These are phyloP conservation scores for Quercus parvula DNA, from an alignment of 306 rosid species.

Conservation along the genomic window DNA sequence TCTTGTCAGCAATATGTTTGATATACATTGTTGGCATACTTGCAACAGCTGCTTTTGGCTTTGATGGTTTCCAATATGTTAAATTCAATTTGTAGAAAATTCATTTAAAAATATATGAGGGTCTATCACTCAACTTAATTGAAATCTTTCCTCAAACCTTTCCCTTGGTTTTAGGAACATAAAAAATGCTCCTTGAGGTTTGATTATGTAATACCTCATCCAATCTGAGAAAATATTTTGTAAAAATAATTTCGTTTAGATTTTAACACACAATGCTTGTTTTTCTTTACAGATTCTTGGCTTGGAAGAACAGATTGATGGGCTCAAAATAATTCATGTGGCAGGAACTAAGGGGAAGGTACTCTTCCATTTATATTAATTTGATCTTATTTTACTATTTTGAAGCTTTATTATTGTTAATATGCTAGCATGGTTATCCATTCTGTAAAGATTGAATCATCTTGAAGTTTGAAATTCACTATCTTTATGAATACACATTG, in stretches of 20 bases:
- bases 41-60: neutral
- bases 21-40: neutral
- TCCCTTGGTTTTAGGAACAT: slow-evolving; percentile 8
- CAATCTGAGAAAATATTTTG: neutral
- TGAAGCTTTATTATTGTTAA: neutral
- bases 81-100: neutral
- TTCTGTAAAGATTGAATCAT: neutral
- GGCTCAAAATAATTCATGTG: slow-evolving; percentile 73
- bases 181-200: slow-evolving; percentile 8
- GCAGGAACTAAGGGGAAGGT: slow-evolving; percentile 95
- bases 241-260: slow-evolving; percentile 4
- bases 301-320: slow-evolving; percentile 49
- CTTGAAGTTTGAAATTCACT: neutral
- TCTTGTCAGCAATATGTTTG: neutral
- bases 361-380: slow-evolving; percentile 4
- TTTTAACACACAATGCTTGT: slow-evolving; percentile 7
- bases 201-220: slow-evolving; percentile 4
- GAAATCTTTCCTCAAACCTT: neutral
- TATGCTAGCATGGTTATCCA: neutral
- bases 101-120: neutral
- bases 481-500: neutral
- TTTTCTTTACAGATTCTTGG: slow-evolving; percentile 52
- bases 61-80: neutral
- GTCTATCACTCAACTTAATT: neutral
- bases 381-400: neutral